Conservation (phyloP, 108 stramenopile genomes). For the Fragilaria crotonensis region DNA sequence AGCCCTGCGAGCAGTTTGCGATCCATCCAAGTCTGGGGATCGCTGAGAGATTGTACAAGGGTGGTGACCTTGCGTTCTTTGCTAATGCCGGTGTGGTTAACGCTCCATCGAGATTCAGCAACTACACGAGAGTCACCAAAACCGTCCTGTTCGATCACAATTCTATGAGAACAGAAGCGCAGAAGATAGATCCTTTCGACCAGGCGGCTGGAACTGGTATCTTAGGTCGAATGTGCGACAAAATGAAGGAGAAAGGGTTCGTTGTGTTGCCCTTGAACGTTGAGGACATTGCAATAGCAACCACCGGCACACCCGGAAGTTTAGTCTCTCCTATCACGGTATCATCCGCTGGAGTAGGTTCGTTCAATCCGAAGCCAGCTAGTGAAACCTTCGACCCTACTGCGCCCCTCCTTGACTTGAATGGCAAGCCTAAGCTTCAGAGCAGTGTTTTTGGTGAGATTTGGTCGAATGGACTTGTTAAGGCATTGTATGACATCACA, state of each 20-base stretch:
- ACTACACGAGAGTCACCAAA: slow-evolving; percentile 22
- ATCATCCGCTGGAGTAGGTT: too few relatives aligned
- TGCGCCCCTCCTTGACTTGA: slow-evolving; percentile 12
- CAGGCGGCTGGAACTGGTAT: slow-evolving; percentile 30
- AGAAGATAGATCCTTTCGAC: slow-evolving; percentile 26
- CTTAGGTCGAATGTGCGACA: slow-evolving; percentile 4
- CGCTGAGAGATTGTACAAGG: slow-evolving; percentile 42
- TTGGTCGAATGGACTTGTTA: slow-evolving; percentile 24
- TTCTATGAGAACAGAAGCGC: slow-evolving; percentile 25
- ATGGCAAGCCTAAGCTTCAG: slow-evolving; percentile 17
- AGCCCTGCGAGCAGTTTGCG: slow-evolving; percentile 50
- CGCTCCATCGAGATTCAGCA: slow-evolving; percentile 21
- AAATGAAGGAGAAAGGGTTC: slow-evolving; percentile 13
- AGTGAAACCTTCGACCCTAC: too few relatives aligned
- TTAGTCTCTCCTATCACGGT: too few relatives aligned
- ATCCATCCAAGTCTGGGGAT: slow-evolving; percentile 9
- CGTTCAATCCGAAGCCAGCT: too few relatives aligned
- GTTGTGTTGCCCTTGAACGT: slow-evolving; percentile 41
- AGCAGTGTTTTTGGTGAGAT: slow-evolving; percentile 40
- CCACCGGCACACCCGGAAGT: too few relatives aligned
- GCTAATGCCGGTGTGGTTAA: slow-evolving; percentile 60
- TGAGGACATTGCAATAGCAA: slow-evolving; percentile 59
- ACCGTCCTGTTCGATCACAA: slow-evolving; percentile 54
- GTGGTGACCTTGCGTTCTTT: slow-evolving; percentile 47
- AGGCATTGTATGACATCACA: slow-evolving; percentile 4